Evolutionary conservation across 2,329 filamentous ascomycete species (phyloP).

Genomic region (Cadophora gregata): DNA sequence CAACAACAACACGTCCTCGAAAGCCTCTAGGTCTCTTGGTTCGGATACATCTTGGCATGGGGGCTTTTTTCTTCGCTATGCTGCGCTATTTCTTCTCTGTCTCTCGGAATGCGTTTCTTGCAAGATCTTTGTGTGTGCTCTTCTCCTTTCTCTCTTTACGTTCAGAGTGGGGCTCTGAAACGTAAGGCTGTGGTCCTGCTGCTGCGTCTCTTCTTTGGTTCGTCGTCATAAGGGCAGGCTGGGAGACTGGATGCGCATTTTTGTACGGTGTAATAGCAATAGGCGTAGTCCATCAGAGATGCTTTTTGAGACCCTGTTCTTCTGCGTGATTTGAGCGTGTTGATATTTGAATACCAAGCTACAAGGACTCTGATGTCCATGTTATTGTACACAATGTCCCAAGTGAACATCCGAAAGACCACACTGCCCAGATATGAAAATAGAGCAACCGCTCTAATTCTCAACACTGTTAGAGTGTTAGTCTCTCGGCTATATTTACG

Average conservation of each 20-base stretch:
- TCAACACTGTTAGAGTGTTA: no score
- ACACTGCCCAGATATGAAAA: no score
- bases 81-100: slow-evolving; percentile 44
- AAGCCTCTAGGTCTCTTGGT: slow-evolving; percentile 38
- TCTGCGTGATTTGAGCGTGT: slow-evolving; percentile 9
- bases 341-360: not conserved
- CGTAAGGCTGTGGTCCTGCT: slow-evolving; percentile 39
- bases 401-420: not conserved
- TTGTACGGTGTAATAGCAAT: slow-evolving; percentile 49
- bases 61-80: slow-evolving; percentile 39
- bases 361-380: not conserved
- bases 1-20: slow-evolving; percentile 25
- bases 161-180: slow-evolving; percentile 40
- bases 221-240: slow-evolving; percentile 37
- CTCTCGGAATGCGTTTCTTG: slow-evolving; percentile 38
- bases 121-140: slow-evolving; percentile 43
- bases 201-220: slow-evolving; percentile 39
- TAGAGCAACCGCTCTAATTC: no score
- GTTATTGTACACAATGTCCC: not conserved
- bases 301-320: slow-evolving; percentile 32
- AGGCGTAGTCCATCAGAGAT: slow-evolving; percentile 47
- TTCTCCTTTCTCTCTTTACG: slow-evolving; percentile 40
- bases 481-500: no score
- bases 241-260: slow-evolving; percentile 44
- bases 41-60: slow-evolving; percentile 45